phyloP scores from a whole-genome alignment of 2,329 filamentous ascomycete species.

The Cladorrhinum sp. region DNA sequence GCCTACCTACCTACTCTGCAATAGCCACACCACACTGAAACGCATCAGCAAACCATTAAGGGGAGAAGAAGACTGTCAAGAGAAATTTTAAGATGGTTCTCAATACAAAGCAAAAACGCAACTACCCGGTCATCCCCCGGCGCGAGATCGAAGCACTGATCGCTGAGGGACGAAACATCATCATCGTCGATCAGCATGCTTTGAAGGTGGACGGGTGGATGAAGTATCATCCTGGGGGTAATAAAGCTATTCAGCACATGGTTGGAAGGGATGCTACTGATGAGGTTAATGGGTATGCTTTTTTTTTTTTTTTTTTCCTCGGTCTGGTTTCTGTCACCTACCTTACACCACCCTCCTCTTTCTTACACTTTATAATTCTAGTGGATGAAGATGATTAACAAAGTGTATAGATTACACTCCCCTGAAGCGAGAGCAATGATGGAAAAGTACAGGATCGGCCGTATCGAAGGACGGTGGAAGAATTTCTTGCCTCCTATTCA shows the following conservation, averaged over 20 bases:
- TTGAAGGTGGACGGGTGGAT: conserved; percentile 88
- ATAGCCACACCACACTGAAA: not conserved
- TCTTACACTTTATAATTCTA: too few species aligned
- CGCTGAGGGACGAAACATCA: conserved; percentile 72
- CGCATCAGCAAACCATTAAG: not conserved
- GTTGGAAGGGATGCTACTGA: conserved; percentile 91
- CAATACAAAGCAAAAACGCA: not conserved
- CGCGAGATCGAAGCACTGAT: conserved; percentile 77
- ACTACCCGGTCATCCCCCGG: conserved; percentile 33
- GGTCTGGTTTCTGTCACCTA: too few species aligned
- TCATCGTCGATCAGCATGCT: conserved; percentile 78
- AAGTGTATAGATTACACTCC: conserved; percentile 83
- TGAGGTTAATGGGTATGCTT: conserved; percentile 79
- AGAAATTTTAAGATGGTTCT: not conserved
- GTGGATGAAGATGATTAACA: conserved; percentile 6
- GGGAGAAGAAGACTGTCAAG: not conserved
- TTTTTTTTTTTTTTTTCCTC: not conserved
- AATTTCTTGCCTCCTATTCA: conserved; percentile 93
- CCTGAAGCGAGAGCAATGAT: conserved; percentile 71
- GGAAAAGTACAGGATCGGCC: conserved; percentile 79
- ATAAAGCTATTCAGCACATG: conserved; percentile 90
- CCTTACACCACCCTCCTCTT: not conserved
- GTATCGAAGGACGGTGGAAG: conserved; percentile 74
- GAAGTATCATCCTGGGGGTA: conserved; percentile 85
- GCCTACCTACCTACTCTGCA: too few species aligned